Evolutionary conservation across 1,284 basidiomycete genomes (phyloP).

Genomic region (Inonotus obliquus): DNA sequence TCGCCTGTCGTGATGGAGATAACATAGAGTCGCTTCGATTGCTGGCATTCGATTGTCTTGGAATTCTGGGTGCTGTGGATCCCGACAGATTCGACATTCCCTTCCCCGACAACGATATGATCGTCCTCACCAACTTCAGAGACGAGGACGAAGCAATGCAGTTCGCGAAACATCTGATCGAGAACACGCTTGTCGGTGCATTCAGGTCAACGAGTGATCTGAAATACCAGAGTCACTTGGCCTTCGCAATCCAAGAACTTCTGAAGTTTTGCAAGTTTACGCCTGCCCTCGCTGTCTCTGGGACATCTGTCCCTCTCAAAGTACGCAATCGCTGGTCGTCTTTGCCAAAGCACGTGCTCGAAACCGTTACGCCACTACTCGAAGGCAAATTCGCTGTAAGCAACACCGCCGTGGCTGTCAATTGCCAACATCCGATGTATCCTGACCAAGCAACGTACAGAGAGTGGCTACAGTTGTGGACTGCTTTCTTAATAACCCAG

Average conservation of each 20-base stretch:
- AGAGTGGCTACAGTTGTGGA: slow-evolving; percentile 96
- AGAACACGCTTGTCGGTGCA: slow-evolving; percentile 84
- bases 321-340: slow-evolving; percentile 73
- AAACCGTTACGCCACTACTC: slow-evolving; percentile 87
- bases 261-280: slow-evolving; percentile 87
- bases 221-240: slow-evolving; percentile 85
- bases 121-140: slow-evolving; percentile 79
- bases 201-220: slow-evolving; percentile 94
- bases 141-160: slow-evolving; percentile 75
- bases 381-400: slow-evolving; percentile 63
- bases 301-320: slow-evolving; percentile 50
- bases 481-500: slow-evolving; percentile 75
- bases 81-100: slow-evolving; percentile 86
- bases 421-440: slow-evolving; percentile 73
- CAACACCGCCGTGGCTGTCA: slow-evolving; percentile 30
- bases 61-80: slow-evolving; percentile 92
- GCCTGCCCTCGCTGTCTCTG: slow-evolving; percentile 55
- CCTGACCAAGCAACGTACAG: slow-evolving; percentile 74
- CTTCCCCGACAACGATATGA: slow-evolving; percentile 58
- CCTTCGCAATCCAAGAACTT: slow-evolving; percentile 92
- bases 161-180: slow-evolving; percentile 86
- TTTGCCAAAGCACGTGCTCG: slow-evolving; percentile 81
- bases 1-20: slow-evolving; percentile 76
- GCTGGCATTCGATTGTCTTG: slow-evolving; percentile 86
- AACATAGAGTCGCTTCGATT: slow-evolving; percentile 64